These are phyloP conservation scores for Komagataea norvegica DNA, from an alignment of 1,139 yeast species.

Conservation along the genomic window DNA sequence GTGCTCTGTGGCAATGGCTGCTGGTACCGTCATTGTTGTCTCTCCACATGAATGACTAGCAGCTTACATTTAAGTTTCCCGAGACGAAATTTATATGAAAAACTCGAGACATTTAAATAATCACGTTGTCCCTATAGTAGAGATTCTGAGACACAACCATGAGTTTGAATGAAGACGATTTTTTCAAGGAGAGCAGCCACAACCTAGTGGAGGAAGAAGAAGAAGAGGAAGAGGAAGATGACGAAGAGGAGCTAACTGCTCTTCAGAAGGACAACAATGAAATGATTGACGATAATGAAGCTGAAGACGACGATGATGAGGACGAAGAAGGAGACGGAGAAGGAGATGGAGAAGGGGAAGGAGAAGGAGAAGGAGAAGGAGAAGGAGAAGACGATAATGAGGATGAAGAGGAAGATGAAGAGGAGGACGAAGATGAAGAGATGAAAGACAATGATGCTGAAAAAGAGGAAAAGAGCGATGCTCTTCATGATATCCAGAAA, in stretches of 20 bases:
- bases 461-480: conserved; percentile 12
- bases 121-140: not conserved
- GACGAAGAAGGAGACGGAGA: conserved; percentile 10
- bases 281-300: conserved; percentile 22
- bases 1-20: conserved; percentile 59
- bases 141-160: conserved; percentile 23
- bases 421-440: conserved; percentile 11
- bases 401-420: conserved; percentile 19
- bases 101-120: no score
- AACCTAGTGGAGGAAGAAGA: conserved; percentile 30
- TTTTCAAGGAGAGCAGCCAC: conserved; percentile 29
- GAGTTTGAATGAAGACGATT: conserved; percentile 30
- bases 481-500: not conserved
- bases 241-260: conserved; percentile 26
- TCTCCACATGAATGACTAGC: no score
- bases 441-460: conserved; percentile 10
- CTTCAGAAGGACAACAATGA: conserved; percentile 27
- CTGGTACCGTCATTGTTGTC: conserved; percentile 2
- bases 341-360: conserved; percentile 13
- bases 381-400: conserved; percentile 24
- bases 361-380: conserved; percentile 24
- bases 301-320: conserved; percentile 19
- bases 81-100: no score
- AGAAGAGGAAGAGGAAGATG: conserved; percentile 29
- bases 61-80: no score